Conservation (phyloP, 2,329 filamentous ascomycete genomes). For the Phaeosphaeria sp. region DNA sequence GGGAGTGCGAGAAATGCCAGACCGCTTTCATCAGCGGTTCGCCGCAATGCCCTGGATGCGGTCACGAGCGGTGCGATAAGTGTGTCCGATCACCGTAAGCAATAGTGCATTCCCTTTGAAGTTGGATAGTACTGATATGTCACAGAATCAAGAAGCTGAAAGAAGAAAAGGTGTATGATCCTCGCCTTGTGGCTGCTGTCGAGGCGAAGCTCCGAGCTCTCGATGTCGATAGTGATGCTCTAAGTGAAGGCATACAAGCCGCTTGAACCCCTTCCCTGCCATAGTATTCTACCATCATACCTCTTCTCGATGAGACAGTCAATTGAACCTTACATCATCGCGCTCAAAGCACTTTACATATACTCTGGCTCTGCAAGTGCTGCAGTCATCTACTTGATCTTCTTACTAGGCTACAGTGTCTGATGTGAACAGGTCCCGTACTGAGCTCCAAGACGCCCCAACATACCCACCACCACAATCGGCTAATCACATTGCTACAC, state of each 20-base stretch:
- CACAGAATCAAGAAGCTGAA: slow-evolving; percentile 63
- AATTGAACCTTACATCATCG: neutral
- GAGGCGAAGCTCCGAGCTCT: slow-evolving; percentile 59
- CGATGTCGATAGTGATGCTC: slow-evolving; percentile 32
- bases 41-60: slow-evolving; percentile 65
- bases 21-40: slow-evolving; percentile 63
- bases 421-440: neutral
- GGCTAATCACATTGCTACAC: neutral
- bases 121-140: slow-evolving; percentile 11
- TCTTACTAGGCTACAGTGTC: neutral
- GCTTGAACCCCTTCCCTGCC: slow-evolving; percentile 4
- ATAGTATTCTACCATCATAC: neutral
- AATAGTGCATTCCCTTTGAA: neutral
- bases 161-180: slow-evolving; percentile 64
- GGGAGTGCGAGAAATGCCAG: slow-evolving; percentile 68
- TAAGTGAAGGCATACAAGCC: slow-evolving; percentile 22
- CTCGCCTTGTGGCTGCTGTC: slow-evolving; percentile 64
- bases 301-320: neutral
- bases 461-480: neutral
- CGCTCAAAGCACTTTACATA: neutral
- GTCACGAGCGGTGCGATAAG: slow-evolving; percentile 64
- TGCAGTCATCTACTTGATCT: neutral
- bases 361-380: neutral
- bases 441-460: neutral
- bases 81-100: slow-evolving; percentile 63